A percentile compares a stretch with the other conserved stretches of the same genome.
Conservation (phyloP, 2,329 filamentous ascomycete genomes). For the Neonectria coccinea region DNA sequence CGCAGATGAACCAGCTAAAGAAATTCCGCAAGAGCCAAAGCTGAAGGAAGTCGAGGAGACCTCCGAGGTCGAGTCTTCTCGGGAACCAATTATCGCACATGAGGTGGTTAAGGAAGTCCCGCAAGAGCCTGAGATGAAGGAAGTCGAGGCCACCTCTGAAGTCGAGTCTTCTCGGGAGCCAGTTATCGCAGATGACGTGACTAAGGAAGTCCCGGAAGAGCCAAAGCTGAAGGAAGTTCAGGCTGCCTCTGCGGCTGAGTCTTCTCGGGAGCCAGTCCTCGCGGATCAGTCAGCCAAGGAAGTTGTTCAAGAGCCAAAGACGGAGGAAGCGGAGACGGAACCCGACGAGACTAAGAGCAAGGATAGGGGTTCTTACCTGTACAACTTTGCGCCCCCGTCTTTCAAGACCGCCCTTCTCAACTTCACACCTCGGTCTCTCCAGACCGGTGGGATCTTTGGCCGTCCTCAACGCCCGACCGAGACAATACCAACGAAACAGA, state of each 20-base stretch:
- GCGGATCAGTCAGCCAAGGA: conserved; percentile 7
- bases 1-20: conserved; percentile 6
- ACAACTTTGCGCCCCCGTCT: conserved; percentile 54
- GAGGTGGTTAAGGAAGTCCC: not conserved
- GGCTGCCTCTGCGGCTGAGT: not conserved
- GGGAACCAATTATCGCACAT: conserved; percentile 3
- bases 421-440: conserved; percentile 19
- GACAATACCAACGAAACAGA: conserved; percentile 43
- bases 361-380: conserved; percentile 57
- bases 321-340: conserved; percentile 34
- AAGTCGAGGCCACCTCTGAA: not conserved
- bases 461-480: conserved; percentile 39
- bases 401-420: conserved; percentile 41
- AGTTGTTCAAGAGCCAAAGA: not conserved
- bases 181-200: not conserved
- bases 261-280: conserved; percentile 13
- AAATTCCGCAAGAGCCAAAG: not conserved
- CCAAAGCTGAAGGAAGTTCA: not conserved
- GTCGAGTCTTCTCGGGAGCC: conserved; percentile 14
- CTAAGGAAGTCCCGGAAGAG: not conserved
- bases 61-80: conserved; percentile 11
- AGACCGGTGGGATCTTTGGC: conserved; percentile 42
- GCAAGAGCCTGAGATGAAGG: not conserved
- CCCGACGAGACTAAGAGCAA: conserved; percentile 57
- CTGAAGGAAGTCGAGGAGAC: not conserved